A percentile compares a stretch with the other conserved stretches of the same genome.
phyloP scores from a whole-genome alignment of 2,329 filamentous ascomycete species.

The Colletotrichum sp. region DNA sequence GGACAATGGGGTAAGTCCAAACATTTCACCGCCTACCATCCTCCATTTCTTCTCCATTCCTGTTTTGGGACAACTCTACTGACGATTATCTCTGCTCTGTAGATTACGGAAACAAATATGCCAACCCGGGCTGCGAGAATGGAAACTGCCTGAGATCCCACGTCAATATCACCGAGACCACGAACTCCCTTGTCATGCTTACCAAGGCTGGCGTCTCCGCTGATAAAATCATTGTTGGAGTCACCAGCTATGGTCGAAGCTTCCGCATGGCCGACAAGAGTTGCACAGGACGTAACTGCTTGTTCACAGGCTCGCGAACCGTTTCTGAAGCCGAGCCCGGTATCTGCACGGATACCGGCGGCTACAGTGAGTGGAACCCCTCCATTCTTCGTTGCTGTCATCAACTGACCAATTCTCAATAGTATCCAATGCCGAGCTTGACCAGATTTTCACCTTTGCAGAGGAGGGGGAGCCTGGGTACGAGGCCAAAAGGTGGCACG shows the following conservation, averaged over 20 bases:
- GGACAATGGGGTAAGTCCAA: slow-evolving; percentile 36
- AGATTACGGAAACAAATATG: not conserved
- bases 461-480: not conserved
- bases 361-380: slow-evolving; percentile 28
- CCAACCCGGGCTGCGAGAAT: slow-evolving; percentile 24
- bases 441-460: slow-evolving; percentile 20
- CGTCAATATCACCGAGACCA: slow-evolving; percentile 37
- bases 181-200: slow-evolving; percentile 2
- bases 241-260: slow-evolving; percentile 32
- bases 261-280: slow-evolving; percentile 30
- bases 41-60: not conserved
- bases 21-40: not conserved
- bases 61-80: not conserved
- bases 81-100: not conserved
- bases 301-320: slow-evolving; percentile 25
- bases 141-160: slow-evolving; percentile 40
- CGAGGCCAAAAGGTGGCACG: slow-evolving; percentile 13
- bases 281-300: slow-evolving; percentile 26
- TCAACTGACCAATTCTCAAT: not conserved
- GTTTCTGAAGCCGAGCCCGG: slow-evolving; percentile 27
- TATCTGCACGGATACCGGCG: slow-evolving; percentile 30
- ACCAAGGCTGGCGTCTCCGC: not conserved
- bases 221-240: slow-evolving; percentile 28
- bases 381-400: not conserved
- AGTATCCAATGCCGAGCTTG: slow-evolving; percentile 31